Percentiles rank a stretch among this genome's conserved stretches.
phyloP scores from a whole-genome alignment of 768 basidiomycete species.

The Sporobolomyces roseus region DNA sequence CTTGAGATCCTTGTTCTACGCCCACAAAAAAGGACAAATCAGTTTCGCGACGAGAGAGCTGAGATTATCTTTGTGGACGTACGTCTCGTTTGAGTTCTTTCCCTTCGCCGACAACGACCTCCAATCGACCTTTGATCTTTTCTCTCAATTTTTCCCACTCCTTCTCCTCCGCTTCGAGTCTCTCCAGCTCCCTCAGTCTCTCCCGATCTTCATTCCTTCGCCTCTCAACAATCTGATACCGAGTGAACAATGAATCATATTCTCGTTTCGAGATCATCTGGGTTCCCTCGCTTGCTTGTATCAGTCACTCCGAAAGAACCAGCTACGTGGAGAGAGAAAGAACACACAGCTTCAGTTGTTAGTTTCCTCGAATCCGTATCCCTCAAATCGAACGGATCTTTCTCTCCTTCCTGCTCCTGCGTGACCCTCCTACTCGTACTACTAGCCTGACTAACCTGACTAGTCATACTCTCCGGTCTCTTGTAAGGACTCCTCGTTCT shows the following conservation, averaged over 20 bases:
- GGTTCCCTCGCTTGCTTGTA: too few species aligned
- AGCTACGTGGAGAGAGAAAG: not conserved
- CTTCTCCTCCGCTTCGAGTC: constrained; percentile 76
- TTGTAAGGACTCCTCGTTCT: not conserved
- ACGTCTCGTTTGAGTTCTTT: constrained; percentile 34
- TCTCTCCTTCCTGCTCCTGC: not conserved
- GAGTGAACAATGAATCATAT: constrained; percentile 70
- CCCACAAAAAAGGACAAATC: too few species aligned
- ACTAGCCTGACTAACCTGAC: not conserved
- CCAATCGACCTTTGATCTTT: constrained; percentile 60
- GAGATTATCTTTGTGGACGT: too few species aligned
- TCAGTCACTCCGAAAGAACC: not conserved
- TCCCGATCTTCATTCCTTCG: constrained; percentile 82
- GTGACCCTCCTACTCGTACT: not conserved
- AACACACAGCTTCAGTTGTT: not conserved
- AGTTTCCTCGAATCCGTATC: not conserved
- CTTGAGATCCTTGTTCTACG: constrained; percentile 61
- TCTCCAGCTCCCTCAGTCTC: constrained; percentile 76
- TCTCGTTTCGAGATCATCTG: constrained; percentile 51
- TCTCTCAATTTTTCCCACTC: constrained; percentile 77
- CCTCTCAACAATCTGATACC: constrained; percentile 76
- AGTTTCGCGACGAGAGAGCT: too few species aligned
- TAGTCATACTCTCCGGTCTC: not conserved
- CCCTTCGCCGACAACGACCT: constrained; percentile 34
- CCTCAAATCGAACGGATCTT: constrained; percentile 8